Conservation (phyloP, 2,329 filamentous ascomycete species). For the Teratosphaeriaceae sp. region DNA sequence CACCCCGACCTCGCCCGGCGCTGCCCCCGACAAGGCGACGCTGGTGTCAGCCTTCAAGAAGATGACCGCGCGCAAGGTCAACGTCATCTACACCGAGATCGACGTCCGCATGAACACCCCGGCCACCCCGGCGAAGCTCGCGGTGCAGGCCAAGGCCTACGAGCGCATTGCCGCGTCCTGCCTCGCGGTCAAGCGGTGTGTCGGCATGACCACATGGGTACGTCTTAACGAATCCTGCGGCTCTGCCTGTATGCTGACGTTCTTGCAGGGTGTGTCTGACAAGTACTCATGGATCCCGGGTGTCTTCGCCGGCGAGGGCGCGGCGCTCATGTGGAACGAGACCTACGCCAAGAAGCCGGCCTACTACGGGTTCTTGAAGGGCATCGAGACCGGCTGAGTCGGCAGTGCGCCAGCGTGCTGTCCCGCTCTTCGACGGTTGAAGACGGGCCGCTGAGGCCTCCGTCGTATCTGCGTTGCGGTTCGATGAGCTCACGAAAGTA, state of each 20-base stretch:
- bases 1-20: neutral
- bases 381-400: constrained; percentile 10
- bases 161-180: neutral
- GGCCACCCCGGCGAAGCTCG: neutral
- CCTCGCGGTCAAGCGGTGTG: neutral
- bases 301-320: constrained; percentile 18
- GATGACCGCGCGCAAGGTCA: neutral
- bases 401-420: too few relatives aligned
- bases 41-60: neutral
- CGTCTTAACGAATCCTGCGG: too few relatives aligned
- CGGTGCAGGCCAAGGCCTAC: neutral
- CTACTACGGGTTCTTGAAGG: constrained; percentile 26
- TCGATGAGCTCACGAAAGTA: too few relatives aligned
- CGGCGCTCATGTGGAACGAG: constrained; percentile 39
- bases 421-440: too few relatives aligned
- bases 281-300: constrained; percentile 36
- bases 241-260: constrained; percentile 28
- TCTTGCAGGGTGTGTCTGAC: constrained; percentile 37
- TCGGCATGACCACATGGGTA: constrained; percentile 22
- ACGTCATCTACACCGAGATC: constrained; percentile 3
- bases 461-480: too few relatives aligned
- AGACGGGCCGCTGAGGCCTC: too few relatives aligned
- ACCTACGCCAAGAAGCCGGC: constrained; percentile 43
- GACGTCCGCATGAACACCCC: constrained; percentile 3
- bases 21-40: neutral